Evolutionary conservation across 768 basidiomycete genomes (phyloP).

Genomic region (Tephrocybe sp.): DNA sequence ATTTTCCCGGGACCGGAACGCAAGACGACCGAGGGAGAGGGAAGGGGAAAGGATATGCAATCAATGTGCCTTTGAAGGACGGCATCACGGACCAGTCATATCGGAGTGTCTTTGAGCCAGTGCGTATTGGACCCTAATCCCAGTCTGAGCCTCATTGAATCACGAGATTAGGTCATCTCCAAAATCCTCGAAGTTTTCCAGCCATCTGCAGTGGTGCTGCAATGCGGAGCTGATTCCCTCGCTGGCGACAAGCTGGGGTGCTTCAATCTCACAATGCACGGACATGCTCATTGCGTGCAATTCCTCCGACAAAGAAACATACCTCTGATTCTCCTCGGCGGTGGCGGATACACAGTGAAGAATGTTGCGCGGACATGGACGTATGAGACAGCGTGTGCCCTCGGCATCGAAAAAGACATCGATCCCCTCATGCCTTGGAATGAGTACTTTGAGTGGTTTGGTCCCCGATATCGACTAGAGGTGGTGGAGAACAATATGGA

Average conservation of each 20-base stretch:
- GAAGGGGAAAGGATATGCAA: slow-evolving; percentile 81
- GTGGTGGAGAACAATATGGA: slow-evolving; percentile 94
- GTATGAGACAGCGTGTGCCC: slow-evolving; percentile 93
- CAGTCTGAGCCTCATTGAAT: slow-evolving; percentile 1
- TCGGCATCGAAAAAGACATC: slow-evolving; percentile 80
- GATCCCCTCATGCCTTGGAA: slow-evolving; percentile 82
- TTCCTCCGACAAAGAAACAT: slow-evolving; percentile 82
- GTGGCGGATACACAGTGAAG: slow-evolving; percentile 96
- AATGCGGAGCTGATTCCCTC: slow-evolving; percentile 95
- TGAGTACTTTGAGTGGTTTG: slow-evolving; percentile 97
- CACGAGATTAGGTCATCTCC: slow-evolving; percentile 59
- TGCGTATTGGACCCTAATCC: slow-evolving; percentile 38
- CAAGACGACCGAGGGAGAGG: slow-evolving; percentile 84
- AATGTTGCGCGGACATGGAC: slow-evolving; percentile 96
- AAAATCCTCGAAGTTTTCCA: slow-evolving; percentile 85
- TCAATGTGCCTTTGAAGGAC: slow-evolving; percentile 93
- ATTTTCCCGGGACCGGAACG: slow-evolving; percentile 86
- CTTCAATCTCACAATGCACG: slow-evolving; percentile 94
- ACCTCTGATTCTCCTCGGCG: slow-evolving; percentile 89
- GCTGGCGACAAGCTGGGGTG: slow-evolving; percentile 94
- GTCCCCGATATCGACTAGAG: slow-evolving; percentile 90
- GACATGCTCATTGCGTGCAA: slow-evolving; percentile 90
- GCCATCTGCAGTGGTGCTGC: slow-evolving; percentile 85
- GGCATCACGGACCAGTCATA: slow-evolving; percentile 91
- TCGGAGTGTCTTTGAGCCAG: slow-evolving; percentile 85